Conservation (phyloP, 2,329 filamentous ascomycete species). For the Calonectria ilicicola region DNA sequence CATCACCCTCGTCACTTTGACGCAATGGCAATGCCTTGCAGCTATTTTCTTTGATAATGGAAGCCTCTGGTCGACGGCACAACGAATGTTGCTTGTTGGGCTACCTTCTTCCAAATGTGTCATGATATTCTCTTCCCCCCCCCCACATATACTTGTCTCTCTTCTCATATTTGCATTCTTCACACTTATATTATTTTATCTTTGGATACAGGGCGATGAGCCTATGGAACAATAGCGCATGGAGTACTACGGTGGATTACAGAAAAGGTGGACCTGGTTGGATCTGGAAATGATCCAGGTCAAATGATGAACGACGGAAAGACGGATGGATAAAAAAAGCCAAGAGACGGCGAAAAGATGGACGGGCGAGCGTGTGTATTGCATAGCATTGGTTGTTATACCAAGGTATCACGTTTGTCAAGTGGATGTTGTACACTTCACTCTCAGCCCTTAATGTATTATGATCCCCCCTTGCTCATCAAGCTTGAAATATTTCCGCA, state of each 20-base stretch:
- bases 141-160: constrained; percentile 19
- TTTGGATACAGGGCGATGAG: constrained; percentile 35
- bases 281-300: constrained; percentile 30
- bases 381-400: constrained; percentile 28
- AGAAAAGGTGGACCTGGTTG: constrained; percentile 30
- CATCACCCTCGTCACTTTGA: neutral
- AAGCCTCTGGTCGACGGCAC: neutral
- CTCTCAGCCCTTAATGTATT: constrained; percentile 18
- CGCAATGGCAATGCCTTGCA: neutral
- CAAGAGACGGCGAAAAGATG: constrained; percentile 20
- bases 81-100: neutral
- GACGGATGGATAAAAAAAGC: constrained; percentile 26
- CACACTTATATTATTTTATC: constrained; percentile 27
- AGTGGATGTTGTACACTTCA: constrained; percentile 6
- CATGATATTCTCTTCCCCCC: constrained; percentile 9
- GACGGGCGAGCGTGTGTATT: constrained; percentile 28
- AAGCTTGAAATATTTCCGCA: neutral
- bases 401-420: neutral
- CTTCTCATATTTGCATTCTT: constrained; percentile 25
- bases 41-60: neutral
- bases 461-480: constrained; percentile 1
- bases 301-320: constrained; percentile 31
- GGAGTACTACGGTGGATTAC: constrained; percentile 36
- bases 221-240: constrained; percentile 39
- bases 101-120: neutral